phyloP scores from a whole-genome alignment of 179 eudicot genomes.

The Silene coronaria region DNA sequence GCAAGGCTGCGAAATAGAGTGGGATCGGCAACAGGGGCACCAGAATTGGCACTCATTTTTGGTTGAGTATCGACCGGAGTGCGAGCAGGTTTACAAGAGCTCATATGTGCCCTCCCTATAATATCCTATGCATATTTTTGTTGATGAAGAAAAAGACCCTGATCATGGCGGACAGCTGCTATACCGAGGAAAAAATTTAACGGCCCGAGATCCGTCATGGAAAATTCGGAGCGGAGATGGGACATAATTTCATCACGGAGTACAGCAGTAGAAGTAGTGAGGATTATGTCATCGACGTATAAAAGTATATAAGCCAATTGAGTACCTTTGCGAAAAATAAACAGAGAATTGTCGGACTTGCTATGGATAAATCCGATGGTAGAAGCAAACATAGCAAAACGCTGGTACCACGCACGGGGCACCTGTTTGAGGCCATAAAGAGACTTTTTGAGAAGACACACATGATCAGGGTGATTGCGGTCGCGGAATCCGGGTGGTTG shows the following conservation, averaged over 20 bases:
- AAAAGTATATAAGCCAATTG: background rate
- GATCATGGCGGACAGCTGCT: background rate
- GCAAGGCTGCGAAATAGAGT: background rate
- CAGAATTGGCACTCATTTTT: background rate
- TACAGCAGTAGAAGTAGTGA: background rate
- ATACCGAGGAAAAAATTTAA: background rate
- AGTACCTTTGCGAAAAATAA: background rate
- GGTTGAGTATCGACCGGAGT: background rate
- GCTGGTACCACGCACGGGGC: no score
- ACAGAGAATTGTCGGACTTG: background rate
- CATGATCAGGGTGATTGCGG: background rate
- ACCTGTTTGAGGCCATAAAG: no score
- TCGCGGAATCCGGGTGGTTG: no score
- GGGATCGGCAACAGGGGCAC: background rate
- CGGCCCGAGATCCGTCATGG: no score
- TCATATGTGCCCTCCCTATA: background rate
- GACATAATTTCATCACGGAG: background rate
- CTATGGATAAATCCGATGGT: no score
- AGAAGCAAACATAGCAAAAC: no score
- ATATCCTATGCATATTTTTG: background rate
- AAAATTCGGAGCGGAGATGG: background rate
- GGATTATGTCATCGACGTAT: background rate
- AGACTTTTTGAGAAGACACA: background rate
- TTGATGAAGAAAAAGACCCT: background rate
- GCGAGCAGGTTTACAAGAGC: background rate